A percentile compares a stretch with the other conserved stretches of the same genome.
phyloP scores from a whole-genome alignment of 2,329 filamentous ascomycete species.

The Diplodia mutila region DNA sequence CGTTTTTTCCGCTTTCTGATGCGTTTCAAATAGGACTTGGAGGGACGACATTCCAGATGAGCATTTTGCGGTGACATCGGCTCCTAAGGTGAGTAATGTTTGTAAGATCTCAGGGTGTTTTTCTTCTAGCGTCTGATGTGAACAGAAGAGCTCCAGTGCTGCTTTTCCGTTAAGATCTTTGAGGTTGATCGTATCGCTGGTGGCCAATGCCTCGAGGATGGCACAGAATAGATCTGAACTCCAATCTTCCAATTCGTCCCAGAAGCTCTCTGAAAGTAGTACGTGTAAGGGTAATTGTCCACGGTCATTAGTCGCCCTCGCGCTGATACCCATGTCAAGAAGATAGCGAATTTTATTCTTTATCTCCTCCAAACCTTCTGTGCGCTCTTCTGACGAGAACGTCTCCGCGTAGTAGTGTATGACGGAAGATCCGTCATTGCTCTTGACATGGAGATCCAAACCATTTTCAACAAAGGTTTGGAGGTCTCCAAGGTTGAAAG shows the following conservation, averaged over 20 bases:
- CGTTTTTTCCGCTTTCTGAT: too few relatives aligned
- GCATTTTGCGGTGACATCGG: too few relatives aligned
- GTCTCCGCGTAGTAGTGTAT: background rate
- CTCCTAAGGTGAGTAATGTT: too few relatives aligned
- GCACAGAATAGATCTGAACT: background rate
- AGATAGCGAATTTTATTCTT: background rate
- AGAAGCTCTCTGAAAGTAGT: background rate
- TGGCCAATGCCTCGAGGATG: background rate
- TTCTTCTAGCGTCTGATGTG: too few relatives aligned
- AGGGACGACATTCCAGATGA: too few relatives aligned
- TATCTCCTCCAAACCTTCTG: rapidly evolving
- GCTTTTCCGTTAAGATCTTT: too few relatives aligned
- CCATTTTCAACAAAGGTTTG: background rate
- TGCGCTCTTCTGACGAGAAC: too few relatives aligned
- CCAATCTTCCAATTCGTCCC: rapidly evolving
- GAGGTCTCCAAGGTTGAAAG: background rate
- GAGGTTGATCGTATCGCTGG: background rate
- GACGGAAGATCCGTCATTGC: background rate
- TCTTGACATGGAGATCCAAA: background rate
- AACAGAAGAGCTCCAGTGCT: too few relatives aligned
- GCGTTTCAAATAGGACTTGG: too few relatives aligned
- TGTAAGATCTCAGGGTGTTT: too few relatives aligned
- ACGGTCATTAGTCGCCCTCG: background rate
- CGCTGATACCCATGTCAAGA: background rate
- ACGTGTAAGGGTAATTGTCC: background rate